Base-by-base conservation (phyloP, 139 green algal species). In the Picochlorum sp. region DNA sequence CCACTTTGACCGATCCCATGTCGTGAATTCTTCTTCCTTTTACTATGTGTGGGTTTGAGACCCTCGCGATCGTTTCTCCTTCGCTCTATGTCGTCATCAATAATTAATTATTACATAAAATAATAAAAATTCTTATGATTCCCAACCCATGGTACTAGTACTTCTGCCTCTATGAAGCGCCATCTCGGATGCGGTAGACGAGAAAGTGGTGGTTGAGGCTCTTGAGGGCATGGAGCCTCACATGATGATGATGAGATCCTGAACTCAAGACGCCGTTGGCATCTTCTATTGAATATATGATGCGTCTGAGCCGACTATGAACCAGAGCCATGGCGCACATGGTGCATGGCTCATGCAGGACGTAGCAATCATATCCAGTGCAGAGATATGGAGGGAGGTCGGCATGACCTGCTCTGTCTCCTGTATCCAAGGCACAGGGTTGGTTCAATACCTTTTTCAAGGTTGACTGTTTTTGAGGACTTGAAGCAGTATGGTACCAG, bases 311-410 rank as follows among this genome's bases (percentile, higher is more conserved):
- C 0, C 92, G 68, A 1, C 77, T 88, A 76, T 98, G 92, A 68
- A 93, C 81, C 65, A 97, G 62, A 3, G 79, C 91, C 92, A 97
- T 97, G 11, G 86, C 86, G 60, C 92, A 98, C 92, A 98, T 98
- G 6, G 77, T 67, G 71, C 92, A 98, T 0, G 92, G 92, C 79
- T 98, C 92, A 2, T 64, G 66, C 30, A 89, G 54, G 0, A 96
- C 15, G 67, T 93, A 96, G 45, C 59, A 80, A 62, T 97, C 92
- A 37, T 80, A 95, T 3, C 89, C 89, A 0, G 88, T 98, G 78
- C 89, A 98, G 31, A 98, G 80, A 75, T 98, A 98, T 0, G 86
- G 86, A 5, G 9, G 55, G 16, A 16, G 15, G 20, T 28, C 3
- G 14, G 18, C 23, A 31, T 45, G n/a, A 14, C n/a, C 45, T 45